These are phyloP conservation scores for Mycena olivaceomarginata DNA, from an alignment of 768 basidiomycete genomes.

Conservation along the genomic window DNA sequence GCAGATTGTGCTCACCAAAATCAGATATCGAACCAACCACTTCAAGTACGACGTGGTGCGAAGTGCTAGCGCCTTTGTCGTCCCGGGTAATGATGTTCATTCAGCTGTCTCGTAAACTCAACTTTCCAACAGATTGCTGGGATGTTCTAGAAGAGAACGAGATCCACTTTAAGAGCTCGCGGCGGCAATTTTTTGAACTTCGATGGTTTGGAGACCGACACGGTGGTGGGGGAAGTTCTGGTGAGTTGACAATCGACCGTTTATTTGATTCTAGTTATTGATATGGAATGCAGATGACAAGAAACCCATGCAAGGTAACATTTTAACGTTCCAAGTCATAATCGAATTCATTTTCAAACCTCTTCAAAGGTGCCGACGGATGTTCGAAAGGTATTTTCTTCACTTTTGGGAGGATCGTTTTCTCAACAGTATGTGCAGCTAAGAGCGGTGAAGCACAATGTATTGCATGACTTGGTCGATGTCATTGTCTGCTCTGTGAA, in stretches of 20 bases:
- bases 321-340: too few relatives aligned
- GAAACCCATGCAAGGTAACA: slow-evolving; percentile 80
- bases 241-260: slow-evolving; percentile 49
- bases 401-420: too few relatives aligned
- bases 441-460: slow-evolving; percentile 69
- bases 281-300: slow-evolving; percentile 64
- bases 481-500: slow-evolving; percentile 77
- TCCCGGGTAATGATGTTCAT: slow-evolving; percentile 59
- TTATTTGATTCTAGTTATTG: not conserved
- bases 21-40: slow-evolving; percentile 50
- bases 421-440: too few relatives aligned
- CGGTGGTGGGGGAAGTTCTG: slow-evolving; percentile 74
- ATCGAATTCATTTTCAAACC: too few relatives aligned
- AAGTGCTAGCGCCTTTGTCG: slow-evolving; percentile 64
- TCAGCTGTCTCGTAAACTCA: not conserved
- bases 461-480: slow-evolving; percentile 69
- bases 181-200: slow-evolving; percentile 59
- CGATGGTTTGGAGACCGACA: slow-evolving; percentile 68
- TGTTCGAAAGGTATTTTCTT: slow-evolving; percentile 70
- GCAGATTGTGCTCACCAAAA: slow-evolving; percentile 54
- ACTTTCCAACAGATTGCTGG: slow-evolving; percentile 64
- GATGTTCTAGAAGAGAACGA: slow-evolving; percentile 72
- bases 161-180: slow-evolving; percentile 74
- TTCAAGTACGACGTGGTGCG: slow-evolving; percentile 58
- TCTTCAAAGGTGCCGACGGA: slow-evolving; percentile 66